These are phyloP conservation scores for Fraxinus anomala DNA, from an alignment of 257 asterid genomes.

Conservation along the genomic window DNA sequence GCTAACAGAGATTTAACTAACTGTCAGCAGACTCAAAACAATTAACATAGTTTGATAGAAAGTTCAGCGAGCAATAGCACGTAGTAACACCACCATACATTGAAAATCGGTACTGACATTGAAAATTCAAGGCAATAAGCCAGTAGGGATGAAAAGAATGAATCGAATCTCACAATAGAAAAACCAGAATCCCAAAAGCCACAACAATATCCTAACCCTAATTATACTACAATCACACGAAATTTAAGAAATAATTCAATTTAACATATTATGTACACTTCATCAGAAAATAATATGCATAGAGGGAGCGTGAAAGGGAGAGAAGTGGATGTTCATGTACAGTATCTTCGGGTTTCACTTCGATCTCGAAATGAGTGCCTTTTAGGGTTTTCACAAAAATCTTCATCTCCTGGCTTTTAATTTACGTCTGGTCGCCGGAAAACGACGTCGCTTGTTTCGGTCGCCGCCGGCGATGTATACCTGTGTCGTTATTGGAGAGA, in stretches of 20 bases:
- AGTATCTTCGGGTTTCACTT: constrained; percentile 72
- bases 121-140: constrained; percentile 8
- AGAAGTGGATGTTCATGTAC: constrained; percentile 34
- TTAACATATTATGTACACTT: constrained; percentile 1
- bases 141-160: not conserved
- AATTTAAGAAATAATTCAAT: constrained; percentile 15
- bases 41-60: not conserved
- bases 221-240: constrained; percentile 26
- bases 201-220: constrained; percentile 43
- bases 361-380: constrained; percentile 81
- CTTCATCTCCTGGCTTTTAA: constrained; percentile 50
- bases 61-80: not conserved
- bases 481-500: not conserved
- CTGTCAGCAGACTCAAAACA: not conserved
- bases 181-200: not conserved
- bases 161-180: constrained; percentile 14
- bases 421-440: constrained; percentile 15
- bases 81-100: not conserved
- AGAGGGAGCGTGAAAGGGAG: constrained; percentile 14
- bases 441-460: constrained; percentile 40
- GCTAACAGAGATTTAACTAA: not conserved
- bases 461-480: constrained; percentile 32
- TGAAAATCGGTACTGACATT: not conserved
- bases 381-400: constrained; percentile 79
- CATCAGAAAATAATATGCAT: not conserved